These are phyloP conservation scores for Xylaria sp. DNA, from an alignment of 2,329 filamentous ascomycete species.

Conservation along the genomic window DNA sequence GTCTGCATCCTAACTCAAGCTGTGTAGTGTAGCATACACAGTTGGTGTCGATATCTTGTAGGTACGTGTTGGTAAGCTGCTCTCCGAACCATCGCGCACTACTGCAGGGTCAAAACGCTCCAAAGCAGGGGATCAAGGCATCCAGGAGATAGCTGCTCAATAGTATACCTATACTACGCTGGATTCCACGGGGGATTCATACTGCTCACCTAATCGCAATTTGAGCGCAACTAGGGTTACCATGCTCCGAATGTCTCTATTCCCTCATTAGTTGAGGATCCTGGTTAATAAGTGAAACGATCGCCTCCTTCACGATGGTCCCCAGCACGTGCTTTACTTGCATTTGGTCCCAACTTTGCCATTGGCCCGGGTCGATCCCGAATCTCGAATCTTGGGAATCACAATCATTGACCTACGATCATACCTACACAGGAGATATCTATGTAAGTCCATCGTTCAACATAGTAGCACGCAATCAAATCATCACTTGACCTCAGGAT, in stretches of 20 bases:
- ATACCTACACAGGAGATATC: neutral
- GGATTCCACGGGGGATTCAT: neutral
- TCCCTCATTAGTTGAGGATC: constrained; percentile 15
- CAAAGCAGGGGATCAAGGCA: neutral
- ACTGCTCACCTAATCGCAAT: neutral
- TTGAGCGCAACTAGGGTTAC: too few species aligned
- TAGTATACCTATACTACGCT: neutral
- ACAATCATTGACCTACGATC: neutral
- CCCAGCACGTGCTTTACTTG: constrained; percentile 28
- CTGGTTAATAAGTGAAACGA: constrained; percentile 23
- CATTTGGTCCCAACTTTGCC: constrained; percentile 19
- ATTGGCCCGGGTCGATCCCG: constrained; percentile 26
- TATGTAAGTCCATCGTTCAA: neutral
- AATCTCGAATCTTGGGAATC: constrained; percentile 16
- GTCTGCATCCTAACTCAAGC: neutral
- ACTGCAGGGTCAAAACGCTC: constrained; percentile 14
- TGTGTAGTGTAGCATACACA: too few species aligned
- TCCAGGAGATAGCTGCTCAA: neutral
- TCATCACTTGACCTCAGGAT: neutral
- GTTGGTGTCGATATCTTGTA: too few species aligned
- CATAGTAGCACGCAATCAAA: neutral
- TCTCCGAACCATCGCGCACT: constrained; percentile 10
- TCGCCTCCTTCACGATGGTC: constrained; percentile 10
- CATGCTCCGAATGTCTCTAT: neutral
- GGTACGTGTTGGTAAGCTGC: constrained; percentile 9